These are phyloP conservation scores for Leucocoprinus leucothites DNA, from an alignment of 768 basidiomycete species.

Conservation along the genomic window DNA sequence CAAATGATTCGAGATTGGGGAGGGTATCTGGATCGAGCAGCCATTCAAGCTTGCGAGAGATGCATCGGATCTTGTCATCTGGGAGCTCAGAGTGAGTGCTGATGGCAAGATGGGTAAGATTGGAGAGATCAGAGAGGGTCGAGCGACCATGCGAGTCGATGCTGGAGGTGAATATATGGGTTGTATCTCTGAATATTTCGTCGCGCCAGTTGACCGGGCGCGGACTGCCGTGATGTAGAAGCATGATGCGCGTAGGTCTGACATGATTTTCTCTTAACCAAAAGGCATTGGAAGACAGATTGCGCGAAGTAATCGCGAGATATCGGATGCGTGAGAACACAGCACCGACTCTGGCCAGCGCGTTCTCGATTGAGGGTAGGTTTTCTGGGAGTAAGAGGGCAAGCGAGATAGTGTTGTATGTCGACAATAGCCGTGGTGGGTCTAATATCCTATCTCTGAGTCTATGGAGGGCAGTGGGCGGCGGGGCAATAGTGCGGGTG, in stretches of 20 bases:
- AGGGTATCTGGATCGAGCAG: neutral
- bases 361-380: conserved; percentile 30
- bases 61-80: conserved; percentile 6
- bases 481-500: conserved; percentile 26
- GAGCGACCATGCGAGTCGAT: conserved; percentile 28
- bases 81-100: conserved; percentile 25
- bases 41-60: conserved; percentile 8
- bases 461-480: conserved; percentile 23
- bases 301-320: conserved; percentile 31
- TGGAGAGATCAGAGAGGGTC: conserved; percentile 27
- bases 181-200: conserved; percentile 29
- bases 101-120: conserved; percentile 31
- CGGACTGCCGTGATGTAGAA: conserved; percentile 32
- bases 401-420: conserved; percentile 29
- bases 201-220: conserved; percentile 31
- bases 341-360: conserved; percentile 28
- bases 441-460: conserved; percentile 24
- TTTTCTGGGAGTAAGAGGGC: conserved; percentile 28
- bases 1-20: conserved; percentile 1
- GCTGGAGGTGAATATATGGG: conserved; percentile 32
- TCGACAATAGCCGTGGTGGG: conserved; percentile 27
- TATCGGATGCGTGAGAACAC: conserved; percentile 26
- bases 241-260: conserved; percentile 25
- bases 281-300: conserved; percentile 30
- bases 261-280: conserved; percentile 32